Conservation (phyloP, 306 rosid species). For the Prosopis cineraria region DNA sequence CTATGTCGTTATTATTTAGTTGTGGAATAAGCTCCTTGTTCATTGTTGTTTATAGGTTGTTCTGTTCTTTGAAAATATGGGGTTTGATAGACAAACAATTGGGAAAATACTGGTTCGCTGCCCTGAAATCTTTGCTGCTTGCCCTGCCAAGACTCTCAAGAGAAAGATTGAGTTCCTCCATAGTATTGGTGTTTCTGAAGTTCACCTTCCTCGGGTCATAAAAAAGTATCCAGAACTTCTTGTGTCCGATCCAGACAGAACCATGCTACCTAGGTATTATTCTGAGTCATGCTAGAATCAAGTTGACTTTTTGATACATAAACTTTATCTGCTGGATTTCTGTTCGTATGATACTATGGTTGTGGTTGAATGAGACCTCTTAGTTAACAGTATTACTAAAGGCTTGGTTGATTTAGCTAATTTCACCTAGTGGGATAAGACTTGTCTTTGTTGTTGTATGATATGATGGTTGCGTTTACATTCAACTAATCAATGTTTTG, state of each 20-base stretch:
- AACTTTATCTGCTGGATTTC: constrained; percentile 9
- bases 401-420: no score
- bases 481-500: constrained; percentile 12
- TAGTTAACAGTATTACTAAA: no score
- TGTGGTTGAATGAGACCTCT: no score
- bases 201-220: constrained; percentile 66
- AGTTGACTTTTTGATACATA: neutral
- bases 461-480: constrained; percentile 13
- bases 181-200: constrained; percentile 55
- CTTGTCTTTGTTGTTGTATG: no score
- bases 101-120: constrained; percentile 72
- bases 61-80: constrained; percentile 66
- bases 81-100: constrained; percentile 61
- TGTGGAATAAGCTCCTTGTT: constrained; percentile 10
- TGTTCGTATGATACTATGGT: no score
- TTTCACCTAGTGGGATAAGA: no score
- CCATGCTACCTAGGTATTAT: constrained; percentile 71
- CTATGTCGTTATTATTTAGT: constrained; percentile 19
- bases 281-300: neutral
- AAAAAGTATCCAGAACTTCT: constrained; percentile 86
- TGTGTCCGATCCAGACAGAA: constrained; percentile 64
- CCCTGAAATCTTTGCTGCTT: constrained; percentile 81
- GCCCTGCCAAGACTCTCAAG: constrained; percentile 62
- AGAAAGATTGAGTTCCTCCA: constrained; percentile 75
- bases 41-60: constrained; percentile 57